Evolutionary conservation across 1,284 basidiomycete species (phyloP), one percentile per base, ranked within the genome.

Genomic region (Ustilago sp.): DNA sequence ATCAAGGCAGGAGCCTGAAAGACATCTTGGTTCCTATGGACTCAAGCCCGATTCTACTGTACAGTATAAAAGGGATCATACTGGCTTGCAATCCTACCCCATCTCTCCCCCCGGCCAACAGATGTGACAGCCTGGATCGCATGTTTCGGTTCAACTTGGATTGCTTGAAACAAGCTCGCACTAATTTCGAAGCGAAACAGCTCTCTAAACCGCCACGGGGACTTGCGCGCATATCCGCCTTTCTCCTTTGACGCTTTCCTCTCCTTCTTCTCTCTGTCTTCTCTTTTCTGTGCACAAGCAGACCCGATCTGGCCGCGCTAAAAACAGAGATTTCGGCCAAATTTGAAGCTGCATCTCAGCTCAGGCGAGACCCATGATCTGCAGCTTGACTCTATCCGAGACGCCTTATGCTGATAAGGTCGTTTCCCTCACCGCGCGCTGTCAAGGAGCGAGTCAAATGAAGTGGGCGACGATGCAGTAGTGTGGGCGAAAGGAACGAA

Each of bases 171-270:
- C 48, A 31, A 13, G 23, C 11, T 50, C 23, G 15, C 11, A 34
- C 23, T 12, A 3, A 45, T 45, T 45, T 45, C 43, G 43, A 50
- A 32, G 48, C 48, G 28, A 50, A 50, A 50, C 48, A 50, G 39
- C 39, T n/a, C 8, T 45, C 43, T 11, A 28, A 28, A 28, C 3
- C 23, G 23, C 23, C 23, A 28, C 23, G 3, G 23, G 23, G n/a
- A 19, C n/a, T 45, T 45, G n/a, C 43, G n/a, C 43, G 39, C 39
- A 41, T 15, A 15, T 45, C 43, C 43, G n/a, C 43, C 43, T 45
- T 45, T 45, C 43, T 45, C 43, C 43, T 45, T 19, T 19, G n/a
- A 45, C 7, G 7, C 15, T 13, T 12, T 41, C 6, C 17, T 11
- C 5, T 41, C 2, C 23, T 23, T 23, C 23, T 23, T 23, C 2